These are phyloP conservation scores for Nakaseomyces glabratus DNA, from an alignment of 1,139 yeast genomes.

Conservation along the genomic window DNA sequence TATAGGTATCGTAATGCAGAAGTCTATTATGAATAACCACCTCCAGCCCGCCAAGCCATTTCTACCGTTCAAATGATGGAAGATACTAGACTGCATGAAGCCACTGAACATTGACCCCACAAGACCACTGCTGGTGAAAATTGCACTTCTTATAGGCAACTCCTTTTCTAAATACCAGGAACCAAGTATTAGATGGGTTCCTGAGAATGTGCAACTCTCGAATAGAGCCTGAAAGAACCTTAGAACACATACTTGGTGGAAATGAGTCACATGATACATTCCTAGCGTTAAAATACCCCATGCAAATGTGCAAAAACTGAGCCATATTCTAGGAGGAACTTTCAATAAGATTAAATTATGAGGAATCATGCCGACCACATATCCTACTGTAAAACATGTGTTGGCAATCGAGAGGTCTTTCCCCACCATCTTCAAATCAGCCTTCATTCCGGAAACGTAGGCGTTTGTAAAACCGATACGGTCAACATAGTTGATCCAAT, in stretches of 20 bases:
- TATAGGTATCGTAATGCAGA: constrained; percentile 46
- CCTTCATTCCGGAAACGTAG: constrained; percentile 54
- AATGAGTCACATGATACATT: constrained; percentile 38
- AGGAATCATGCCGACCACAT: constrained; percentile 50
- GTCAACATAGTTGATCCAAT: constrained; percentile 47
- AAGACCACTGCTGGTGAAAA: constrained; percentile 46
- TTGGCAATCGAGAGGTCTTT: constrained; percentile 43
- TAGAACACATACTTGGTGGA: constrained; percentile 40
- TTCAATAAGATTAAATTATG: constrained; percentile 43
- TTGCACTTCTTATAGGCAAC: constrained; percentile 41
- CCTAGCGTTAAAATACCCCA: constrained; percentile 51
- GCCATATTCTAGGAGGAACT: constrained; percentile 47
- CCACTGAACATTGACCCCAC: constrained; percentile 49
- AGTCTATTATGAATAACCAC: constrained; percentile 61
- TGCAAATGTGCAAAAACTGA: constrained; percentile 43
- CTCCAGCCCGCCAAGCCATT: constrained; percentile 54
- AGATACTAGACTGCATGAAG: constrained; percentile 56
- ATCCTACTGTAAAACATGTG: constrained; percentile 53
- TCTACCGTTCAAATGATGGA: constrained; percentile 38
- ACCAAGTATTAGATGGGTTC: constrained; percentile 46
- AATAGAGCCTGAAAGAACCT: constrained; percentile 49
- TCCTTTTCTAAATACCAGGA: constrained; percentile 46
- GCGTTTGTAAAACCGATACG: constrained; percentile 42
- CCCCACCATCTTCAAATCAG: constrained; percentile 43
- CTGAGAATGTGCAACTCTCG: constrained; percentile 47